Base-by-base conservation (phyloP, 192 early-diverging fungal species). In the Coemansia furcata region DNA sequence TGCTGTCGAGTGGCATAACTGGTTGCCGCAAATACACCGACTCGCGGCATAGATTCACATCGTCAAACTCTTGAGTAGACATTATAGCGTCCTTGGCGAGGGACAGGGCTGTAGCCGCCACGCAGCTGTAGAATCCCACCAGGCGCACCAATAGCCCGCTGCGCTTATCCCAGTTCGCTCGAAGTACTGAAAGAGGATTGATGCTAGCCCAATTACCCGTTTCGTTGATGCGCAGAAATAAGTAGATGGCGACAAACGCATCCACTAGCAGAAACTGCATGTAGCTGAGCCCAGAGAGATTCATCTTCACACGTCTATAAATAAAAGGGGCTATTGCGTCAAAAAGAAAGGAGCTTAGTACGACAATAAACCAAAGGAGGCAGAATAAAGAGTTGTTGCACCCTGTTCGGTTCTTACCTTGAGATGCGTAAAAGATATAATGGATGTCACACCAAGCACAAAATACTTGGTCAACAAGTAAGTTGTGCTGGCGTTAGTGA, bases 241-340 rank as follows among this genome's bases (percentile, higher is more conserved):
- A 37, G 35, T 82, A 82, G 29, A 77, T 17, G 23, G 59, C 59
- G 12, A 77, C 69, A 33, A 82, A 63, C 35, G 66, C 80, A 59
- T 82, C 80, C 15, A 82, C 74, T 69, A 82, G 66, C 40, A 75
- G 55, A 26, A 74, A 77, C 74, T 82, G 80, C 66, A 82, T 60
- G 50, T 82, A 82, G 63, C 74, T 77, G 14, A 82, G 80, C 39
- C 80, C 80, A 15, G 73, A 73, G 19, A 82, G 43, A 58, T 82
- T 82, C 80, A 82, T 82, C 26, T 15, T 57, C 15, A 14, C 14
- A n/a, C 11, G 61, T n/a, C 61, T 46, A 42, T 42, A 42, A 43
- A 39, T 14, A 42, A 15, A 15, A 17, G 4, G 2, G 46, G 23
- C 26, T 30, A 54, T 54, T 54, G 15, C 14, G 26, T 15, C 50